Evolutionary conservation across 225 moss, liverwort and hornwort species (phyloP).

Genomic region (Marchantia paleacea): DNA sequence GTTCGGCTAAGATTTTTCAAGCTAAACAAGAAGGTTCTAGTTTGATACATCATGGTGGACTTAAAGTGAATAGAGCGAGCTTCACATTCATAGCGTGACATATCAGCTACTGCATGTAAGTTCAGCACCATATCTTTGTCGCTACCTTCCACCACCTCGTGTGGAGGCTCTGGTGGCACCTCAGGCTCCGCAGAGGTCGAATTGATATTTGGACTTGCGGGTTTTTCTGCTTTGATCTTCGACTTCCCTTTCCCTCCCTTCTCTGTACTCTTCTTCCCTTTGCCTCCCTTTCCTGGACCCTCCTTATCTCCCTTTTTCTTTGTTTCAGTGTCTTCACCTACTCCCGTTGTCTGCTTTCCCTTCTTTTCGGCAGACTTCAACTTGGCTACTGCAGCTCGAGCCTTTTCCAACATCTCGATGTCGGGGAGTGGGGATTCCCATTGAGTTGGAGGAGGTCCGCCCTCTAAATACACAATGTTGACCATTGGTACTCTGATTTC

Average conservation of each 20-base stretch:
- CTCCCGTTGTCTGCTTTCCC: slow-evolving; percentile 29
- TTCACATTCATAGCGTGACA: slow-evolving; percentile 62
- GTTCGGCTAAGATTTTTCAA: slow-evolving; percentile 58
- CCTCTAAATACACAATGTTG: slow-evolving; percentile 48
- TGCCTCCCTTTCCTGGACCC: neutral
- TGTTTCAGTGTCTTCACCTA: slow-evolving; percentile 2
- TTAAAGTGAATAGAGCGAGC: slow-evolving; percentile 63
- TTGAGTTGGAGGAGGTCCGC: slow-evolving; percentile 25
- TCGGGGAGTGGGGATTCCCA: slow-evolving; percentile 62
- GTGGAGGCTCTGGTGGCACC: slow-evolving; percentile 45
- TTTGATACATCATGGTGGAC: slow-evolving; percentile 90
- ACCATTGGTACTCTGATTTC: slow-evolving; percentile 59
- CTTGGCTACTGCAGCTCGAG: slow-evolving; percentile 25
- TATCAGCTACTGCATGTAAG: slow-evolving; percentile 66
- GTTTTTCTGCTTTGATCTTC: slow-evolving; percentile 16
- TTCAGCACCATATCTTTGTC: slow-evolving; percentile 60
- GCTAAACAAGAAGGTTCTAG: slow-evolving; percentile 55
- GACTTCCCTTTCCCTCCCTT: slow-evolving; percentile 28
- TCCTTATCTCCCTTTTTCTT: slow-evolving; percentile 26
- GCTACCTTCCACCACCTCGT: slow-evolving; percentile 45
- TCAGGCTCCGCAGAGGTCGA: neutral
- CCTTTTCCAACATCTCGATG: slow-evolving; percentile 48
- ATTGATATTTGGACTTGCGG: neutral
- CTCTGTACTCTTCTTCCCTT: slow-evolving; percentile 10
- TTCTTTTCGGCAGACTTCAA: slow-evolving; percentile 28